Conservation (phyloP, 108 stramenopile species). For the Asterionellopsis glacialis region DNA sequence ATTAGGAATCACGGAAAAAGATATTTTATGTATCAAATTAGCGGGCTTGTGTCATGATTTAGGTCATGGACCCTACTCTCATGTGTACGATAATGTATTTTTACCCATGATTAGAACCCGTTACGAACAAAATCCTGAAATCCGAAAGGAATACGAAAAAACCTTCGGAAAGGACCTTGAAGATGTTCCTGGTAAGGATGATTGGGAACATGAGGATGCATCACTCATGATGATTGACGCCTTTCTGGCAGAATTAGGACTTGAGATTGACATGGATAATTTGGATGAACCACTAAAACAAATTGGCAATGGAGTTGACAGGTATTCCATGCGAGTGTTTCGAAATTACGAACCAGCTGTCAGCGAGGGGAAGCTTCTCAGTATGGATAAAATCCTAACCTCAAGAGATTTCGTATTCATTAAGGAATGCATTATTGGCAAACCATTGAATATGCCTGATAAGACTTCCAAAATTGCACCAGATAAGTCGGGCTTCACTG, state of each 20-base stretch:
- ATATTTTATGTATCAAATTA: conserved; percentile 88
- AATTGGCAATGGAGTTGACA: conserved; percentile 73
- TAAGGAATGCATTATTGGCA: conserved; percentile 69
- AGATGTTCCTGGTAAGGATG: conserved; percentile 11
- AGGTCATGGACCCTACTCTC: conserved; percentile 88
- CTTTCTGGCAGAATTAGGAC: conserved; percentile 42
- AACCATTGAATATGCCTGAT: not conserved
- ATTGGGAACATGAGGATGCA: conserved; percentile 72
- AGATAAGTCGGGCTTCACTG: conserved; percentile 47
- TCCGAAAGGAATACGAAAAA: conserved; percentile 22
- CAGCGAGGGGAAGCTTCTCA: conserved; percentile 9
- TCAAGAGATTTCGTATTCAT: conserved; percentile 85
- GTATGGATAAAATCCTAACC: conserved; percentile 51
- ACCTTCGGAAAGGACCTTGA: no score
- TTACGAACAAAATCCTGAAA: conserved; percentile 12
- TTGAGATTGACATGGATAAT: conserved; percentile 55
- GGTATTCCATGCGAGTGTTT: conserved; percentile 45
- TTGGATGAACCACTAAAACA: conserved; percentile 72
- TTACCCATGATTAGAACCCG: conserved; percentile 14
- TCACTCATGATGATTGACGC: conserved; percentile 79
- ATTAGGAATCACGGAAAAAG: conserved; percentile 67
- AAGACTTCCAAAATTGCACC: conserved; percentile 12
- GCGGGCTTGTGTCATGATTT: conserved; percentile 91
- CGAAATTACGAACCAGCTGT: conserved; percentile 3
- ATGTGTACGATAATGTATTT: conserved; percentile 69